A percentile compares a stretch with the other conserved stretches of the same genome.
phyloP scores from a whole-genome alignment of 495 filamentous ascomycete species.

The Podospora fimiseda region DNA sequence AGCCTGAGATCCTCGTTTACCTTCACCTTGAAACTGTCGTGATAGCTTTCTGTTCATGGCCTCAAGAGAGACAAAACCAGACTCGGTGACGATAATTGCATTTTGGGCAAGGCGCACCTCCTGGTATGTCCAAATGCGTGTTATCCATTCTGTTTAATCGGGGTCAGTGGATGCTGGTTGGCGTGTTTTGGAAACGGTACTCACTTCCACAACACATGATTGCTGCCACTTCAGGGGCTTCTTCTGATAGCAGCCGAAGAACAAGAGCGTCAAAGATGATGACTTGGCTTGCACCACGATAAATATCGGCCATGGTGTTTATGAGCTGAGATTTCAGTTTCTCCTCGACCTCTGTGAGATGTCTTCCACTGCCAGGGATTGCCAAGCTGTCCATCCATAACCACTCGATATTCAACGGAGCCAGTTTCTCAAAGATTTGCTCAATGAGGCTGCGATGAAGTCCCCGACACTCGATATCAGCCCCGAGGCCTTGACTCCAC shows the following conservation, averaged over 20 bases:
- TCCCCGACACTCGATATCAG: background rate
- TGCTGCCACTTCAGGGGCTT: background rate
- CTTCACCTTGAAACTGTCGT: too few relatives aligned
- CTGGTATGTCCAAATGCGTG: constrained; percentile 6
- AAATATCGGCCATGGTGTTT: constrained; percentile 5
- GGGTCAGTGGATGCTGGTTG: background rate
- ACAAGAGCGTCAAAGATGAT: background rate
- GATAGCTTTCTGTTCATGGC: background rate
- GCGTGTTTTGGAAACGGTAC: background rate
- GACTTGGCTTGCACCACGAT: background rate
- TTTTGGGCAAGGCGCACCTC: background rate
- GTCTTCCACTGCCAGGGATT: background rate
- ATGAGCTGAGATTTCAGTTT: background rate
- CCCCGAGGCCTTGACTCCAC: background rate
- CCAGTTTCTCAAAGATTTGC: background rate
- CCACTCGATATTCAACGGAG: background rate
- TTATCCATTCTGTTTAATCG: background rate
- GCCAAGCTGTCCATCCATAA: constrained; percentile 6
- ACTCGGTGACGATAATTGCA: background rate
- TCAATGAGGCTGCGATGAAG: background rate
- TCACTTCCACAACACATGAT: background rate
- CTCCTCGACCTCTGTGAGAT: background rate
- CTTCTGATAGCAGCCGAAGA: background rate
- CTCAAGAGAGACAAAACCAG: background rate
- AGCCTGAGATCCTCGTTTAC: too few relatives aligned